A percentile compares a stretch with the other conserved stretches of the same genome.
These are phyloP conservation scores for Neoboletus subvelutipes DNA, from an alignment of 768 basidiomycete species.

Conservation along the genomic window DNA sequence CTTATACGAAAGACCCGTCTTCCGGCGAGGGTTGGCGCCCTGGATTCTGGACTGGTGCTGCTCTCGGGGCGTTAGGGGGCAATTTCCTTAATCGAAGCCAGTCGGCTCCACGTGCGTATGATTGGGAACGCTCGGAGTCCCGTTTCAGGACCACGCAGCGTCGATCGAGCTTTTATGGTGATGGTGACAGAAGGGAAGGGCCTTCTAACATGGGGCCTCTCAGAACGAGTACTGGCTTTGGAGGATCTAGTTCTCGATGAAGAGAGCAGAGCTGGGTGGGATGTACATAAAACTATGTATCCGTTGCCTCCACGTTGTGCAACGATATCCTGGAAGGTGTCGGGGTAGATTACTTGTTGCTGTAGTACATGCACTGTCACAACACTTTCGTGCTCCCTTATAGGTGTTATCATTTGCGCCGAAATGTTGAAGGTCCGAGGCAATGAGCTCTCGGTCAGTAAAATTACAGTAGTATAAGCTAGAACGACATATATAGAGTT, in stretches of 20 bases:
- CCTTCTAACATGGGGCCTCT: slow-evolving; percentile 67
- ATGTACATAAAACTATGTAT: neutral
- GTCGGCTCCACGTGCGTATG: slow-evolving; percentile 40
- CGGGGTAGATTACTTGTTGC: neutral
- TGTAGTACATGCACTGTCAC: slow-evolving; percentile 2
- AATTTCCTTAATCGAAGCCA: slow-evolving; percentile 47
- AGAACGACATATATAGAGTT: neutral
- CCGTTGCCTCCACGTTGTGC: neutral
- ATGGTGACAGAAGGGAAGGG: slow-evolving; percentile 65
- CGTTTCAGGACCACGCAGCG: slow-evolving; percentile 30
- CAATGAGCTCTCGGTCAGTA: neutral
- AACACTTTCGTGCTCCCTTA: neutral
- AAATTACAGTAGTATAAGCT: neutral
- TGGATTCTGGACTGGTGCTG: slow-evolving; percentile 86
- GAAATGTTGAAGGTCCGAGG: neutral
- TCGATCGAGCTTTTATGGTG: slow-evolving; percentile 20
- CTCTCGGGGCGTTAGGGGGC: slow-evolving; percentile 67
- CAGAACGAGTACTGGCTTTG: slow-evolving; percentile 77
- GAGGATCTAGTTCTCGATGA: slow-evolving; percentile 72
- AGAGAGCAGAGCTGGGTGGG: slow-evolving; percentile 11
- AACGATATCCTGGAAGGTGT: neutral
- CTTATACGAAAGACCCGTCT: slow-evolving; percentile 47
- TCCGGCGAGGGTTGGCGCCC: slow-evolving; percentile 48
- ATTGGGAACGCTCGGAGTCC: slow-evolving; percentile 56
- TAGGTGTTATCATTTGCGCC: neutral